Base-by-base conservation (phyloP, 805 yeast species). In the Candida nonsorbophila region DNA sequence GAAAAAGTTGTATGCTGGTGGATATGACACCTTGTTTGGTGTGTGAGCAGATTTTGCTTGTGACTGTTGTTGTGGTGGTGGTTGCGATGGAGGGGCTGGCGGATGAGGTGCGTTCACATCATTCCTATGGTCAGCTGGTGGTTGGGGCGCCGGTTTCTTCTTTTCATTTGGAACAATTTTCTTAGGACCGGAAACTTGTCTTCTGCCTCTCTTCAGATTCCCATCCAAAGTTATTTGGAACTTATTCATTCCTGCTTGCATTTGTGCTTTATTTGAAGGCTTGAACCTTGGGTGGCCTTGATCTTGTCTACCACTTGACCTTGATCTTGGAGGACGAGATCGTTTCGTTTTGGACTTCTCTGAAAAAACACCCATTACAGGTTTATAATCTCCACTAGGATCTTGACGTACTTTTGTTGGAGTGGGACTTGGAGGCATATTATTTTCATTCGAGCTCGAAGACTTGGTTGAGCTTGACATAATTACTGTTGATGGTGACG, bases 161-260 rank as follows among this genome's bases (percentile, higher is more conserved):
- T 9, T 7, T 12, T 22, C n/a, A n/a, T n/a, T 22, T 22, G 24
- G 14, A 18, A 7, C 20, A 18, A 7, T 18, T 22, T 14, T 13
- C 12, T 12, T 22, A 22, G 24, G 7, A 5, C 16, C 6, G 6
- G 15, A 5, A 12, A n/a, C 13, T 11, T 25, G 22, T 25, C 27
- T 39, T 27, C 44, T 36, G 6, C 44, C 41, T 26, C 44, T 25
- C 25, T 36, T 36, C 14, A 43, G 44, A 22, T 49, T 49, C 3
- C 65, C 60, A 40, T 67, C 72, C 29, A 67, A 56, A 3, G 67
- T 67, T 34, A 67, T 66, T 43, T 68, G 73, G 41, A 67, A 67
- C 43, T 62, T 62, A 40, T 62, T 62, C 56, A 62, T 54, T 9
- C 66, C 65, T 8, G 61, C 56, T 40, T 58, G 56, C 58, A 53